Percentiles rank a stretch among this genome's conserved stretches.
Conservation (phyloP, 805 yeast species). For the Candida methanosorbosa region DNA sequence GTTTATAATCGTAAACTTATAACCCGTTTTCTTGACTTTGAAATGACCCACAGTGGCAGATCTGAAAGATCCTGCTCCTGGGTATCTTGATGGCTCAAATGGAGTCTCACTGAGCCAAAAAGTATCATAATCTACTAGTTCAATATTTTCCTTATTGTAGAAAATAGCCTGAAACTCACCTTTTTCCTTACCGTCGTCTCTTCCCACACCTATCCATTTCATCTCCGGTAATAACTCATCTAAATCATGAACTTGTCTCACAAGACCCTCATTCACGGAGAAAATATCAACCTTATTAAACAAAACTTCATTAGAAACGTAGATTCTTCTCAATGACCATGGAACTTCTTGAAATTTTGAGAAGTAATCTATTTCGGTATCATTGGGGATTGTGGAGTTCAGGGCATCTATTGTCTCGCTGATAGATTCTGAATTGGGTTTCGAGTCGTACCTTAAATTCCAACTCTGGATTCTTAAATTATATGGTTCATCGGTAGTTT, state of each 20-base stretch:
- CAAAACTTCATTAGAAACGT: constrained; percentile 24
- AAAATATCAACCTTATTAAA: constrained; percentile 27
- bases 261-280: constrained; percentile 39
- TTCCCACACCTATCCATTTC: constrained; percentile 41
- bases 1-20: constrained; percentile 28
- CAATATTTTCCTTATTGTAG: constrained; percentile 29
- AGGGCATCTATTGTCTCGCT: constrained; percentile 12
- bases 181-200: constrained; percentile 39
- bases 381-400: constrained; percentile 14
- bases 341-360: constrained; percentile 20
- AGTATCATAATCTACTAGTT: constrained; percentile 30
- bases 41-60: constrained; percentile 30
- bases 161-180: constrained; percentile 48
- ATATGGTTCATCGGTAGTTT: constrained; percentile 41
- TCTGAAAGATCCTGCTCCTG: constrained; percentile 32
- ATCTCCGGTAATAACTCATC: constrained; percentile 19
- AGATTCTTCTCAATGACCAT: constrained; percentile 28
- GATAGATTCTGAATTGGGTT: constrained; percentile 12
- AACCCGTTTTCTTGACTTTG: constrained; percentile 22
- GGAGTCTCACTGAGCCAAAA: constrained; percentile 52
- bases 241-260: constrained; percentile 38
- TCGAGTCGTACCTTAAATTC: constrained; percentile 22
- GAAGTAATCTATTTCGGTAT: constrained; percentile 15
- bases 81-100: constrained; percentile 34
- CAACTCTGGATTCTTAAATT: constrained; percentile 14